These are phyloP conservation scores for Cryphonectria carpinicola DNA, from an alignment of 2,329 filamentous ascomycete genomes.

Conservation along the genomic window DNA sequence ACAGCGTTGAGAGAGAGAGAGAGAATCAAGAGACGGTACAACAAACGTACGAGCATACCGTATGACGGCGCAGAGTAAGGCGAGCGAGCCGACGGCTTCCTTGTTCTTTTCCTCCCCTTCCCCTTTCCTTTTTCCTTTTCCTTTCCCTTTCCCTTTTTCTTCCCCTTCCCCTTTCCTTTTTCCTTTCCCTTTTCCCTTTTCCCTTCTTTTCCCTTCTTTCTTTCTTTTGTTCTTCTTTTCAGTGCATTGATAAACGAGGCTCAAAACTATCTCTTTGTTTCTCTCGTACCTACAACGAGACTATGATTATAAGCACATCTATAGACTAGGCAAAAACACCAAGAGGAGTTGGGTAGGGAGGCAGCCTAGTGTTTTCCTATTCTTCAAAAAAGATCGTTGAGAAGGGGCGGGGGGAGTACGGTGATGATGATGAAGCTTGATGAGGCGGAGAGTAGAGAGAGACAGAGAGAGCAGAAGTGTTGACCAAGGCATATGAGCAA, in stretches of 20 bases:
- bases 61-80: neutral
- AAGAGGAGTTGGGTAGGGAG: neutral
- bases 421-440: neutral
- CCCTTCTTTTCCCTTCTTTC: neutral
- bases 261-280: neutral
- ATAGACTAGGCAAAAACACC: neutral
- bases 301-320: neutral
- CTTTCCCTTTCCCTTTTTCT: too few species aligned
- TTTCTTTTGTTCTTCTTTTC: neutral
- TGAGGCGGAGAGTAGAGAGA: neutral
- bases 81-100: neutral
- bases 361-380: neutral
- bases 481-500: neutral
- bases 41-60: neutral
- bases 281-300: neutral
- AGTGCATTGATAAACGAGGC: neutral
- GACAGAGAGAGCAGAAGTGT: neutral
- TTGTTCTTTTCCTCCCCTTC: neutral
- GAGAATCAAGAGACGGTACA: neutral
- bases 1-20: neutral
- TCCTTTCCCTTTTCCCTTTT: too few species aligned
- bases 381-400: neutral
- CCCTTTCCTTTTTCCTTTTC: too few species aligned
- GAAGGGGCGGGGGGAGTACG: neutral
- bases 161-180: too few species aligned